Evolutionary conservation across 2,329 filamentous ascomycete species (phyloP).

Genomic region (Phaeoacremonium minimum): DNA sequence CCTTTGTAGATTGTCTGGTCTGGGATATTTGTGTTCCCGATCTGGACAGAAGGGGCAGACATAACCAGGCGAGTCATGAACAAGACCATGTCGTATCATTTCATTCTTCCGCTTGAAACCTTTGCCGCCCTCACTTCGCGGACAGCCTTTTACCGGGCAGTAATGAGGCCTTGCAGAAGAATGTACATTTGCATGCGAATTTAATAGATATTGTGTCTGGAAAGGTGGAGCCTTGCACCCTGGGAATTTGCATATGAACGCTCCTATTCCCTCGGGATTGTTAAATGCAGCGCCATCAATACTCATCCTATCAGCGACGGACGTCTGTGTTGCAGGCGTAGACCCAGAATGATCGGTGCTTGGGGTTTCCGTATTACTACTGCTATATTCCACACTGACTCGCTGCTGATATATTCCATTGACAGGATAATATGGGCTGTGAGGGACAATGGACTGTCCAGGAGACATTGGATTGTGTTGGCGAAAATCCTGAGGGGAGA

Average conservation of each 20-base stretch:
- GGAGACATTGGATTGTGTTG: conserved; percentile 43
- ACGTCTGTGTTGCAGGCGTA: conserved; percentile 33
- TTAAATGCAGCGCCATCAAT: conserved; percentile 39
- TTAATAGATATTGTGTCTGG: conserved; percentile 72
- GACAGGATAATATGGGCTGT: conserved; percentile 30
- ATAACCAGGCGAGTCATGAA: conserved; percentile 92
- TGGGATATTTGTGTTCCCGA: conserved; percentile 87
- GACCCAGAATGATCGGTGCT: conserved; percentile 37
- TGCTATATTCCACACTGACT: conserved; percentile 37
- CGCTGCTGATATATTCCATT: conserved; percentile 27
- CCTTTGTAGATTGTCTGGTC: conserved; percentile 94
- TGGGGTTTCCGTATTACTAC: conserved; percentile 39
- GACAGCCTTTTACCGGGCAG: conserved; percentile 57
- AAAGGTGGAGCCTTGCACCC: conserved; percentile 72
- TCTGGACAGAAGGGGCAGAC: conserved; percentile 95
- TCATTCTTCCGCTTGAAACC: conserved; percentile 72
- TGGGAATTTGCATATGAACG: conserved; percentile 52
- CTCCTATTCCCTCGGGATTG: conserved; percentile 39
- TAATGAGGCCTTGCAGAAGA: conserved; percentile 63
- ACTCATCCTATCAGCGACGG: conserved; percentile 50
- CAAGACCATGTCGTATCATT: conserved; percentile 75
- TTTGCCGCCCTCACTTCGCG: conserved; percentile 59
- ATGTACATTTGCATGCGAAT: conserved; percentile 73
- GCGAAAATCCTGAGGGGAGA: conserved; percentile 44
- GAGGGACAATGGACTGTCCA: conserved; percentile 29